Base-by-base conservation (phyloP, 345 rosid species). In the Aethionema arabicum region DNA sequence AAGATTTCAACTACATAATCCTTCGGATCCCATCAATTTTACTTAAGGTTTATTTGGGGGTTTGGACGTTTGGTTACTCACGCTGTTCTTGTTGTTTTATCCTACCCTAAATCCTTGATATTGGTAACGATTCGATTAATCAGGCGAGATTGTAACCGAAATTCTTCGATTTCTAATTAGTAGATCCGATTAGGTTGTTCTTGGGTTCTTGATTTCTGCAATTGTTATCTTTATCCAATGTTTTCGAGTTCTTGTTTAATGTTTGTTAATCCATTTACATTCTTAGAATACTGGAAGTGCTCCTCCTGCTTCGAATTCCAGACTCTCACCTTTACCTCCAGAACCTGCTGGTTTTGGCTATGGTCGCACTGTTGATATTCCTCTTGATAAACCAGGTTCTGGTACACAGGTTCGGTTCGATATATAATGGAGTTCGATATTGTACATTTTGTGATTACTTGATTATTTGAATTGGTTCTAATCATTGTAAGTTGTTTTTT, bases 321-420 rank as follows among this genome's bases (percentile, higher is more conserved):
- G 86, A 76, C 81, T 95, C 56, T 82, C 97, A 11, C 99, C 99
- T 37, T 89, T 90, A 69, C 97, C 99, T 73, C 95, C 79, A 3
- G 99, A 95, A 52, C 97, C 96, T 48, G 85, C 81, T 57, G 99
- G 80, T 60, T 86, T 74, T 61, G 82, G 78, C 15, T 82, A 83
- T 41, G 88, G 83, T 56, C 91, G 82, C 7, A 87, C 97, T 1
- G 58, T 85, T 66, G 99, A 90, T 74, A 82, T 95, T 76, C 97
- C 99, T 74, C 96, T 95, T 59, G 96, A 86, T 67, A 74, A 76
- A 46, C 82, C 79, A 8, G 75, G 74, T 35, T 56, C 76, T 40
- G 67, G 39, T 50, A 36, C 61, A 65, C 74, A 72, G 80, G 81
- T 78, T 74, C 31, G 80, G 81, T 78, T 74, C 31, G 63, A n/a